A percentile compares a stretch with the other conserved stretches of the same genome.
These are phyloP conservation scores for Penicillium verhagenii DNA, from an alignment of 495 filamentous ascomycete species.

Conservation along the genomic window DNA sequence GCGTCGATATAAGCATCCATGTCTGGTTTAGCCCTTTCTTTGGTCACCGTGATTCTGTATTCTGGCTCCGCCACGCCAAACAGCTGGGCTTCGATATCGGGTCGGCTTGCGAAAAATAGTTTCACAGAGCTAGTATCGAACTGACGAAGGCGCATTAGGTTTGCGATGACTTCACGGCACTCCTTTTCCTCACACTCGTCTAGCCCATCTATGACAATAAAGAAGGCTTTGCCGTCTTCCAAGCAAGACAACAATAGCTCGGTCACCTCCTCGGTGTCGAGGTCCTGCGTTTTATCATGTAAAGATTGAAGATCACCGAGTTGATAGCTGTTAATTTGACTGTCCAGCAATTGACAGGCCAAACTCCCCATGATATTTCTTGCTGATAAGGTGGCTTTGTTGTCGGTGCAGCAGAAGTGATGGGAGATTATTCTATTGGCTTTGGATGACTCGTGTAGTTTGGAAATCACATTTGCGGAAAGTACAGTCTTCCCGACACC, in stretches of 20 bases:
- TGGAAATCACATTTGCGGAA: constrained; percentile 18
- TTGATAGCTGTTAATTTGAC: constrained; percentile 2
- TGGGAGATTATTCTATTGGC: constrained; percentile 12
- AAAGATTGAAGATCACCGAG: background rate
- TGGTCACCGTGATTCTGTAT: constrained; percentile 2
- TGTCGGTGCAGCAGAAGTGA: constrained; percentile 20
- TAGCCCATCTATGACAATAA: background rate
- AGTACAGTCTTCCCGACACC: constrained; percentile 30
- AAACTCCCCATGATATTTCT: constrained; percentile 19
- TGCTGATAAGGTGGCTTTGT: constrained; percentile 15
- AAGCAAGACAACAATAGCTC: background rate
- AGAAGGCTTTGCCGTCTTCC: background rate
- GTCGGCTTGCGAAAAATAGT: constrained; percentile 8
- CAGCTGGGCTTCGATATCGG: constrained; percentile 6
- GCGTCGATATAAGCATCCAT: constrained; percentile 20
- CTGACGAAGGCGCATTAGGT: no score
- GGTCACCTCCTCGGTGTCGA: background rate
- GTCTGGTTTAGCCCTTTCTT: constrained; percentile 15
- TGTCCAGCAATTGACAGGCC: constrained; percentile 18
- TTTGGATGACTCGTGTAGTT: constrained; percentile 5
- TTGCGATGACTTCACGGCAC: no score
- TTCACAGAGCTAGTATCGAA: no score
- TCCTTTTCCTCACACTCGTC: background rate
- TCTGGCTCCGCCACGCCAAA: background rate
- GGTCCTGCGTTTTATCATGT: background rate